These are phyloP conservation scores for Pascua sp. DNA, from an alignment of 1,284 basidiomycete species.

Conservation along the genomic window DNA sequence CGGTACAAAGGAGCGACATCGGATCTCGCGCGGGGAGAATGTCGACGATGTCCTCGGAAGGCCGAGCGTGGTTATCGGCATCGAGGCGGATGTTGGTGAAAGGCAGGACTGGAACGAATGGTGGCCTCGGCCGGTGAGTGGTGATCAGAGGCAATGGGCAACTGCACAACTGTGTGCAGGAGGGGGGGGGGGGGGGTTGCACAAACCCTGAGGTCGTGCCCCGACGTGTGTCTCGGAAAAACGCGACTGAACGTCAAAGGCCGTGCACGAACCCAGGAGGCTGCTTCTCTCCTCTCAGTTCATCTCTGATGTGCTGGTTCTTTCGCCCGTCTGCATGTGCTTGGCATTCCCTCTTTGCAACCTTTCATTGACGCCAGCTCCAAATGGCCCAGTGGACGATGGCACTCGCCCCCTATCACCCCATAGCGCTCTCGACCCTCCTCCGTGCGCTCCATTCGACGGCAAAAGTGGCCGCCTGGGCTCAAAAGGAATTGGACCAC, in stretches of 20 bases:
- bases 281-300: too few relatives aligned
- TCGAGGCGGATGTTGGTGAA: slow-evolving; percentile 50
- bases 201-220: too few relatives aligned
- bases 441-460: slow-evolving; percentile 42
- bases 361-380: slow-evolving; percentile 23
- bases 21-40: slow-evolving; percentile 24
- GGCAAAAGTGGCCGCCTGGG: slow-evolving; percentile 36
- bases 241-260: too few relatives aligned
- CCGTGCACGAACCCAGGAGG: too few relatives aligned
- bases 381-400: slow-evolving; percentile 53
- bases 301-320: neutral
- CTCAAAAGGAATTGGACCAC: slow-evolving; percentile 17
- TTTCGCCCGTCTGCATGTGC: too few relatives aligned
- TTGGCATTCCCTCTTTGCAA: too few relatives aligned
- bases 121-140: slow-evolving; percentile 48
- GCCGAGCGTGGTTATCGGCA: slow-evolving; percentile 46
- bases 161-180: neutral
- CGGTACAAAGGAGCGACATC: slow-evolving; percentile 10
- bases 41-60: slow-evolving; percentile 28
- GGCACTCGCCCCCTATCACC: slow-evolving; percentile 40
- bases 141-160: neutral
- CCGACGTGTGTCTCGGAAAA: too few relatives aligned
- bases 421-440: slow-evolving; percentile 39
- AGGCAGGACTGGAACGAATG: slow-evolving; percentile 48
- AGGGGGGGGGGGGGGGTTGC: neutral